These are phyloP conservation scores for Pseudogymnoascus sp. DNA, from an alignment of 2,329 filamentous ascomycete genomes.

Conservation along the genomic window DNA sequence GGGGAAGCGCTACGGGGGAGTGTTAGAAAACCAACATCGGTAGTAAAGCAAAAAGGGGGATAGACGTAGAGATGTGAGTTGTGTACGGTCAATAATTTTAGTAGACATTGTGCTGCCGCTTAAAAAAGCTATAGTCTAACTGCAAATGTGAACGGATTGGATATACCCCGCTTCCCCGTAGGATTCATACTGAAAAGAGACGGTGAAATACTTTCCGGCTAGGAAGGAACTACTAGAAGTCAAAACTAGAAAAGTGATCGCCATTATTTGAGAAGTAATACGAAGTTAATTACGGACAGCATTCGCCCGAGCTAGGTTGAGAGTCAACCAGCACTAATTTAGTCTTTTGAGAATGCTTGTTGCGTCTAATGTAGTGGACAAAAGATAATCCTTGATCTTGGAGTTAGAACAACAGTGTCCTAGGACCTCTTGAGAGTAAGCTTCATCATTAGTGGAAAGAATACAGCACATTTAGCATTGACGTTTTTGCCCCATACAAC, in stretches of 20 bases:
- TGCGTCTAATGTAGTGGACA: neutral
- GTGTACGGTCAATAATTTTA: neutral
- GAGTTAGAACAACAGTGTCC: neutral
- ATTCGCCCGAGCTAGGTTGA: neutral
- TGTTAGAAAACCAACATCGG: neutral
- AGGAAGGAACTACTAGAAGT: neutral
- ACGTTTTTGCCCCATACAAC: neutral
- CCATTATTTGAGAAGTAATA: neutral
- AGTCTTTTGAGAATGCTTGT: neutral
- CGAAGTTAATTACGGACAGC: neutral
- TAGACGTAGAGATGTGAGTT: neutral
- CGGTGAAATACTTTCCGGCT: neutral
- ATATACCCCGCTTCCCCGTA: neutral
- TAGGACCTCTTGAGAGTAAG: neutral
- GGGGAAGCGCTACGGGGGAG: neutral
- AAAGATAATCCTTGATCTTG: neutral
- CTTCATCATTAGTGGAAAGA: neutral
- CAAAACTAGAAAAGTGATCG: neutral
- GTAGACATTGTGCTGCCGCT: neutral
- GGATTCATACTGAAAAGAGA: neutral
- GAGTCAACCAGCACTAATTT: neutral
- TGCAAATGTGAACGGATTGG: neutral
- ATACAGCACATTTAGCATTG: neutral
- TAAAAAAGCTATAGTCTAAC: neutral
- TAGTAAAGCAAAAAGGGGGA: neutral